A percentile compares a stretch with the other conserved stretches of the same genome.
Evolutionary conservation across 768 basidiomycete species (phyloP).

Genomic region (Trametes gibbosa): DNA sequence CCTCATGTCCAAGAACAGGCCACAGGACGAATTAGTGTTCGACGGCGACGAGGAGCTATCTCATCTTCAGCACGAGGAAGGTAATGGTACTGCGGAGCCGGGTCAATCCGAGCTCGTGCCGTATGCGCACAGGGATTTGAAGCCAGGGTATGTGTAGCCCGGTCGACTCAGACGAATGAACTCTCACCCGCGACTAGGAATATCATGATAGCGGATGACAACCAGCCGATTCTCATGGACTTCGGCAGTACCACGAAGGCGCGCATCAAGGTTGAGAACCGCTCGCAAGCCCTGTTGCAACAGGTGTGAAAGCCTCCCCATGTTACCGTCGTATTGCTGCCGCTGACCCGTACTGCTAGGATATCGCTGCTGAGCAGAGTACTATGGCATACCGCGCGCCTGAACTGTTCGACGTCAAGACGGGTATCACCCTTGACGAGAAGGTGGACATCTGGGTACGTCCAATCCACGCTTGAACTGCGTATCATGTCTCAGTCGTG

Average conservation of each 20-base stretch:
- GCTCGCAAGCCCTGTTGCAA: conserved; percentile 84
- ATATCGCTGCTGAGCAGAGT: conserved; percentile 95
- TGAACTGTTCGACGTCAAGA: conserved; percentile 97
- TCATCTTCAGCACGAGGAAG: conserved; percentile 39
- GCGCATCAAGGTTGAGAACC: conserved; percentile 73
- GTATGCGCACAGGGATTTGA: conserved; percentile 95
- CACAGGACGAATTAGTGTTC: conserved; percentile 63
- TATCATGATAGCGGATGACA: conserved; percentile 95
- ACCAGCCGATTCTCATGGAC: conserved; percentile 94
- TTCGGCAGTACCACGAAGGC: conserved; percentile 92
- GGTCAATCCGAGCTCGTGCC: conserved; percentile 64
- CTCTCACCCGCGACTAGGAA: conserved; percentile 52
- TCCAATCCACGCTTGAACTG: not conserved
- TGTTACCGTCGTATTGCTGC: too few species aligned
- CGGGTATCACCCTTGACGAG: conserved; percentile 81
- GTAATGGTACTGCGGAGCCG: conserved; percentile 30
- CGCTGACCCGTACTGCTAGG: conserved; percentile 39
- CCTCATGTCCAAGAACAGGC: conserved; percentile 51
- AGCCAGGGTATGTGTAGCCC: conserved; percentile 73
- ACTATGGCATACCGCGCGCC: conserved; percentile 99
- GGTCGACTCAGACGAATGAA: too few species aligned
- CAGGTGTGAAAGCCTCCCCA: conserved; percentile 50
- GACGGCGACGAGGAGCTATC: conserved; percentile 76
- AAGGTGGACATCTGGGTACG: conserved; percentile 96
- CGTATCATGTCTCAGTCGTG: not conserved